These are phyloP conservation scores for Skeletonema tropicum DNA, from an alignment of 108 stramenopile species.

Conservation along the genomic window DNA sequence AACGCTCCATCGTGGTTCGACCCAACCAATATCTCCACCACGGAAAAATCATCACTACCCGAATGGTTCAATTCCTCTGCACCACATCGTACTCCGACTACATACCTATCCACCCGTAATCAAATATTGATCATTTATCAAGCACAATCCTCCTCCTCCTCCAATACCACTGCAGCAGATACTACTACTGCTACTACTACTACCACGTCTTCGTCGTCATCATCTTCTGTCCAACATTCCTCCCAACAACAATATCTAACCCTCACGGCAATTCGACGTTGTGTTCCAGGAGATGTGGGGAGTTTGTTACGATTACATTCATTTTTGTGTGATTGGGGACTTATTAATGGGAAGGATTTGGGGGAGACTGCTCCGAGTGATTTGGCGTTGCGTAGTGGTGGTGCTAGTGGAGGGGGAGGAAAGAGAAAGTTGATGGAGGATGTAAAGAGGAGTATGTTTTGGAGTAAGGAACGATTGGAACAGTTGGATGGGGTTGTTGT, in stretches of 20 bases:
- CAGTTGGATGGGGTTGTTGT: slow-evolving; percentile 31
- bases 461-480: slow-evolving; percentile 33
- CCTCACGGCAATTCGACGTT: slow-evolving; percentile 65
- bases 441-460: slow-evolving; percentile 20
- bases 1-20: slow-evolving; percentile 80
- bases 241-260: slow-evolving; percentile 67
- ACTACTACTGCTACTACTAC: too few relatives aligned
- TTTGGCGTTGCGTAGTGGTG: slow-evolving; percentile 47
- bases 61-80: slow-evolving; percentile 89
- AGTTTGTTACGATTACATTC: slow-evolving; percentile 73
- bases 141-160: neutral
- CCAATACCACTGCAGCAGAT: neutral
- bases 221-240: neutral
- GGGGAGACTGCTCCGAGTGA: slow-evolving; percentile 84
- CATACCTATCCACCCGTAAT: slow-evolving; percentile 68
- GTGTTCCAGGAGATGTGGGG: slow-evolving; percentile 79
- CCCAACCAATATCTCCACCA: slow-evolving; percentile 51
- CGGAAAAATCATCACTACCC: slow-evolving; percentile 73
- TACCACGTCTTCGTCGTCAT: too few relatives aligned
- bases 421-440: slow-evolving; percentile 36
- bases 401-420: neutral
- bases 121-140: slow-evolving; percentile 49
- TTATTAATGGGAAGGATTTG: slow-evolving; percentile 70
- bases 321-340: slow-evolving; percentile 67
- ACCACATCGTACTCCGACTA: slow-evolving; percentile 67